Percentiles rank a stretch among this genome's conserved stretches.
Conservation (phyloP, 352 stramenopile species). For the Phytophthora vignae region DNA sequence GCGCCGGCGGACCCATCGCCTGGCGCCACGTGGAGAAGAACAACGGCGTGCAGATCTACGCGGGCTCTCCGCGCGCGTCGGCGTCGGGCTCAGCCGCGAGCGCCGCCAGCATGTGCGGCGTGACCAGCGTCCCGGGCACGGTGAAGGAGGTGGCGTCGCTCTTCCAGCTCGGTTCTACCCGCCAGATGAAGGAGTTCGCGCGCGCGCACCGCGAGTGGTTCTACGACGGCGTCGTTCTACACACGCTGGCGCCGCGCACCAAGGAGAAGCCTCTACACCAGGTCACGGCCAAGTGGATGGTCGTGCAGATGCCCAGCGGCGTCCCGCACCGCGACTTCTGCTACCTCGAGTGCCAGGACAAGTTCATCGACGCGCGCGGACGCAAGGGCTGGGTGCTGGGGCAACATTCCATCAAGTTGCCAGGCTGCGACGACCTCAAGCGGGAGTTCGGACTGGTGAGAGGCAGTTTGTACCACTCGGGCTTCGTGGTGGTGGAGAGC, state of each 20-base stretch:
- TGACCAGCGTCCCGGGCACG: conserved; percentile 74
- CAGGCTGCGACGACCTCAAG: conserved; percentile 77
- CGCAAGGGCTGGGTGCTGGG: conserved; percentile 86
- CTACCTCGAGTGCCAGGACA: conserved; percentile 87
- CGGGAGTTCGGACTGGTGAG: conserved; percentile 80
- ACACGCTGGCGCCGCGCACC: conserved; percentile 68
- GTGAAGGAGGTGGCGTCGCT: conserved; percentile 80
- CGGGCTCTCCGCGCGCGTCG: conserved; percentile 53
- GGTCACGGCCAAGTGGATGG: conserved; percentile 88
- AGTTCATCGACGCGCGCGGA: conserved; percentile 84
- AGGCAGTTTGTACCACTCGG: conserved; percentile 87
- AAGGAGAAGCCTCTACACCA: conserved; percentile 85
- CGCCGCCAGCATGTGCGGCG: conserved; percentile 74
- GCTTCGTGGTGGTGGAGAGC: conserved; percentile 81
- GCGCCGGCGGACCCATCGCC: conserved; percentile 63
- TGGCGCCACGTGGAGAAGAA: conserved; percentile 84
- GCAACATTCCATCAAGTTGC: conserved; percentile 87
- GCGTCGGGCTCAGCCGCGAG: conserved; percentile 28
- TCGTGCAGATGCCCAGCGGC: conserved; percentile 60
- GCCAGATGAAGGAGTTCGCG: conserved; percentile 78
- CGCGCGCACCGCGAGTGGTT: conserved; percentile 64
- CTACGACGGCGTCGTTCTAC: conserved; percentile 77
- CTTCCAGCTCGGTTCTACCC: conserved; percentile 71
- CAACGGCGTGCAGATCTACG: conserved; percentile 82
- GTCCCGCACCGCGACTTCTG: conserved; percentile 80